Evolutionary conservation across 176 grass and related monocot genomes (phyloP).

Genomic region (sorghum (Sorghum bicolor)): Sorghum_bicolor_NCBIv3 NC_012872.2:4325501-4326000

Average conservation of each 20-base stretch:
- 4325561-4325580: constrained; percentile 49
- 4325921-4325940: not conserved
- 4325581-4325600: constrained; percentile 33
- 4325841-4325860: constrained; percentile 45
- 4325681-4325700: constrained; percentile 47
- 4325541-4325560: constrained; percentile 58
- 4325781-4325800: constrained; percentile 7
- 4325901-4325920: not conserved
- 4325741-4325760: constrained; percentile 18
- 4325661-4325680: constrained; percentile 42
- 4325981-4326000: not conserved
- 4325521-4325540: constrained; percentile 37
- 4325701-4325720: constrained; percentile 64
- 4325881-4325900: constrained; percentile 27
- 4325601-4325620: constrained; percentile 37
- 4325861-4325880: constrained; percentile 33
- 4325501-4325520: constrained; percentile 71
- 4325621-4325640: constrained; percentile 59
- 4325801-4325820: constrained; percentile 41
- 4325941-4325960: not conserved
- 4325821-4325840: constrained; percentile 44
- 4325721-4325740: constrained; percentile 35
- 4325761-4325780: not conserved
- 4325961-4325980: not conserved
- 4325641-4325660: constrained; percentile 41